Base-by-base conservation (phyloP, 2,329 filamentous ascomycete species). In the Raffaelea albimanens region DNA sequence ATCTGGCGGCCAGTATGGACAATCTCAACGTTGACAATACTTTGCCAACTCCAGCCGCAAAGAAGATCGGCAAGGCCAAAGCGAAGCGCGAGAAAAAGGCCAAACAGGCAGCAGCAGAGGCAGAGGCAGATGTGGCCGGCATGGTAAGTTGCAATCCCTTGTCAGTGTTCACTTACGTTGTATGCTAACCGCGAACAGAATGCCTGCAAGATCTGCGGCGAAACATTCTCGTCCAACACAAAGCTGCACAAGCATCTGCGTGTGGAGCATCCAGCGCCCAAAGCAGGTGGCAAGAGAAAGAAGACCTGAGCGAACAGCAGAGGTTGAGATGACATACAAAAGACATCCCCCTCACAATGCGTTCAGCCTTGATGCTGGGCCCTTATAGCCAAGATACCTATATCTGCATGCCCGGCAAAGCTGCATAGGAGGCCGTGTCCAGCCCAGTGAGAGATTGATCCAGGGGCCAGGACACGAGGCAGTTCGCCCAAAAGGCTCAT, bases 1-100 rank as follows among this genome's bases (percentile, higher is more conserved):
- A 95, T 62, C 87, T 95, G 47, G 87, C 88, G n/a, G 85, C 94
- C 53, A 75, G 94, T 49, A 86, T 95, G 58, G 84, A 93, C 61
- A 88, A 94, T 60, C 76, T 80, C 2, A 78, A 82, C 1, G 69
- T 80, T 1, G 69, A 95, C 16, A 76, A 85, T 11, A 19, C 40
- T 2, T 19, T 44, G 14, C 83, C 81, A 18, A 67, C 64, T 51
- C 94, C 95, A 86, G 75, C 83, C 53, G 86, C 87, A 20, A 47
- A 51, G 16, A 58, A 58, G 43, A 23, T 52, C 7, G 55, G 55
- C 42, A 57, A 54, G 50, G 56, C 56, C 39, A 57, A 55, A 45
- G 50, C 48, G 11, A 53, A 55, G 46, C 46, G 51, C 20, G 47
- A 54, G 21, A 56, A 55, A 41, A 52, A 48, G 43, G 54, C 53